A percentile compares a stretch with the other conserved stretches of the same genome.
phyloP scores from a whole-genome alignment of 2,329 filamentous ascomycete genomes.

The Xylaria sp. region DNA sequence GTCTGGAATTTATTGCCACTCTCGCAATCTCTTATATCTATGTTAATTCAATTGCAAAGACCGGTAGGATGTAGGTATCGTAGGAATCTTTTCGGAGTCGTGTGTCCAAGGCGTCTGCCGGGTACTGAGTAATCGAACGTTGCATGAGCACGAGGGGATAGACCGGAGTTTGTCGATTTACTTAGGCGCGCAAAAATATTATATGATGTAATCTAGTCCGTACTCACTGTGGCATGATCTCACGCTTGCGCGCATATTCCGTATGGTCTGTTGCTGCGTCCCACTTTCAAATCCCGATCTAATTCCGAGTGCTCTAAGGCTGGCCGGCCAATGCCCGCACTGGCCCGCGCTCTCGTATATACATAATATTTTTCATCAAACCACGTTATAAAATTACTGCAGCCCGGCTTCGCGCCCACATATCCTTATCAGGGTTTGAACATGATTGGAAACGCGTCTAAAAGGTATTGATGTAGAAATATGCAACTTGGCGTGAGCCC shows the following conservation, averaged over 20 bases:
- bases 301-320: conserved; percentile 19
- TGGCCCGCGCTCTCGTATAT: not conserved
- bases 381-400: not conserved
- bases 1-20: conserved; percentile 19
- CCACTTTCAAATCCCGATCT: conserved; percentile 37
- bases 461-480: not conserved
- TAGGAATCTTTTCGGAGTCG: conserved; percentile 30
- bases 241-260: not conserved
- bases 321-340: conserved; percentile 19
- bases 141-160: conserved; percentile 15
- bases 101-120: conserved; percentile 2
- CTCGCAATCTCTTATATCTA: conserved; percentile 27
- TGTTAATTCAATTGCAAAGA: not conserved
- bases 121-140: conserved; percentile 26
- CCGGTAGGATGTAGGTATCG: conserved; percentile 4
- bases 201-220: conserved; percentile 36
- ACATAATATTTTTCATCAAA: not conserved
- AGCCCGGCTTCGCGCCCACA: too few relatives aligned
- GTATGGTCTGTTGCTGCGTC: conserved; percentile 7
- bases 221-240: conserved; percentile 32
- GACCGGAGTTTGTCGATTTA: conserved; percentile 22
- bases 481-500: not conserved
- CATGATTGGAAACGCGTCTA: not conserved
- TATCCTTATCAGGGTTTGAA: not conserved
- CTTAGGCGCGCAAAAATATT: not conserved